Evolutionary conservation across 164 flowering plant genomes (phyloP).

Genomic region (Saururus chinensis): DNA sequence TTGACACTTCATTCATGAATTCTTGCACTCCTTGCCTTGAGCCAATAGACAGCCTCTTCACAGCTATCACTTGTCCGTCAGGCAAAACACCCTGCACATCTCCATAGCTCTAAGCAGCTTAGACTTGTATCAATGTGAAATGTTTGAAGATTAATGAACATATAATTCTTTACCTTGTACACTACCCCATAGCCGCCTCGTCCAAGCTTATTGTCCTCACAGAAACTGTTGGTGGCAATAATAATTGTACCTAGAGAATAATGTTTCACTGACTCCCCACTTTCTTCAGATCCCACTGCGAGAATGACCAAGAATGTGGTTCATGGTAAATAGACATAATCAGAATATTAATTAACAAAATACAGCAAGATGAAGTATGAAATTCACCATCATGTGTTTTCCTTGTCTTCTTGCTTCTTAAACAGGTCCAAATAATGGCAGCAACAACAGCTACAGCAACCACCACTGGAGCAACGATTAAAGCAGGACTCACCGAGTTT

Average conservation of each 20-base stretch:
- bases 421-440: neutral
- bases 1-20: too few species aligned
- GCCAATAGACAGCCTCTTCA: too few species aligned
- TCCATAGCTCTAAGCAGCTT: too few species aligned
- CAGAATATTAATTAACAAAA: too few species aligned
- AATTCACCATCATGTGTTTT: neutral
- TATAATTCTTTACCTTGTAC: constrained; percentile 8
- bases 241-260: neutral
- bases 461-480: neutral
- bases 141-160: too few species aligned
- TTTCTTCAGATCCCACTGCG: neutral
- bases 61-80: too few species aligned
- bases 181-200: constrained; percentile 21
- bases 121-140: too few species aligned
- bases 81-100: too few species aligned
- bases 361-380: neutral
- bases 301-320: neutral
- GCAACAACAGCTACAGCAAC: neutral
- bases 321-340: too few species aligned
- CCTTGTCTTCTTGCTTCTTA: neutral
- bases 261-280: neutral
- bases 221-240: constrained; percentile 17
- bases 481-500: neutral
- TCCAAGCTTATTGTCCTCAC: constrained; percentile 15
- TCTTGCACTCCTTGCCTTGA: too few species aligned